phyloP scores from a whole-genome alignment of 139 green algal species.

The Chlamydomonas asymmetrica region DNA sequence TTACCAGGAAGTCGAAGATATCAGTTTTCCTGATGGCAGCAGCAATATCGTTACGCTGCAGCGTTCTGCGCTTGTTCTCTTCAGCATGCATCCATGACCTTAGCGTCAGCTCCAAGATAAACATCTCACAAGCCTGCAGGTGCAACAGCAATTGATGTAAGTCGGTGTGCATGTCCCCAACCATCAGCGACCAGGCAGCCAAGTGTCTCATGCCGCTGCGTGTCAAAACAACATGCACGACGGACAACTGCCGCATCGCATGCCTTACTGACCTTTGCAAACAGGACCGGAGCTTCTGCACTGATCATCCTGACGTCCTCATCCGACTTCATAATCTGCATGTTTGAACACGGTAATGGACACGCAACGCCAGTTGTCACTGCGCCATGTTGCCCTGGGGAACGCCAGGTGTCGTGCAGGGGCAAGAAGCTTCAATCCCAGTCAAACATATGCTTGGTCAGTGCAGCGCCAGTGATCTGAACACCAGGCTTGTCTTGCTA shows the following conservation, averaged over 20 bases:
- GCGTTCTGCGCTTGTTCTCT: constrained; percentile 94
- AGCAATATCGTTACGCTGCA: constrained; percentile 95
- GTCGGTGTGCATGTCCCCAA: no score
- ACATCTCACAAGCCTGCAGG: constrained; percentile 93
- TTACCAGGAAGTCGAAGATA: constrained; percentile 93
- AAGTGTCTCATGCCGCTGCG: no score
- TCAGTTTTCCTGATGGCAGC: constrained; percentile 92
- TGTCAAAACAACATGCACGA: neutral
- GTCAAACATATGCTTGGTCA: neutral
- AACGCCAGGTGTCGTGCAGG: no score
- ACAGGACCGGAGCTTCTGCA: constrained; percentile 96
- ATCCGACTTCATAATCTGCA: constrained; percentile 98
- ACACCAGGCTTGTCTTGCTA: neutral
- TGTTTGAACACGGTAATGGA: neutral
- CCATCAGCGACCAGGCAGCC: no score
- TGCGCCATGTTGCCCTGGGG: no score
- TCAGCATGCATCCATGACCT: constrained; percentile 93
- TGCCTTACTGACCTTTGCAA: constrained; percentile 78
- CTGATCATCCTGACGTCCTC: constrained; percentile 97
- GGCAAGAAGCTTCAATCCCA: no score
- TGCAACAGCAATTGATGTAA: neutral
- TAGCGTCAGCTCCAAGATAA: constrained; percentile 94
- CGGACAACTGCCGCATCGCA: no score
- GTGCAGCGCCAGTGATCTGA: neutral
- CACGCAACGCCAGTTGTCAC: no score